A percentile compares a stretch with the other conserved stretches of the same genome.
These are phyloP conservation scores for Serendipita sp. DNA, from an alignment of 768 basidiomycete genomes.

Conservation along the genomic window DNA sequence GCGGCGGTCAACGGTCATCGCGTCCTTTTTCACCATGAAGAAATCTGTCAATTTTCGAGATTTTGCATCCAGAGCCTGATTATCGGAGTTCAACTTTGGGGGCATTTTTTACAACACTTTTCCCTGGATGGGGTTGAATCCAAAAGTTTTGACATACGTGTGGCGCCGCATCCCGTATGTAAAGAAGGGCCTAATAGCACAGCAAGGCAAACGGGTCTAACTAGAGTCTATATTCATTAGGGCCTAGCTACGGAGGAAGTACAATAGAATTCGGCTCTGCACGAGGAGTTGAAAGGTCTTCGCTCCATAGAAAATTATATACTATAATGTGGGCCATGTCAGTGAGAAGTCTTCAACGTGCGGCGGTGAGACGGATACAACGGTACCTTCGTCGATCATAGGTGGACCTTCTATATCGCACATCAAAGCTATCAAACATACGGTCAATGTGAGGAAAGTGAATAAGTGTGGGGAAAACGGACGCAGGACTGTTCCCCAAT, in stretches of 20 bases:
- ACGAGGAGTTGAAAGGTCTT: not conserved
- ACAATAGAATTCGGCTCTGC: not conserved
- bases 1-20: too few relatives aligned
- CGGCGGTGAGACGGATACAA: not conserved
- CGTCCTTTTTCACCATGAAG: not conserved
- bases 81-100: not conserved
- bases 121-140: not conserved
- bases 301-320: not conserved
- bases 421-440: conserved; percentile 7
- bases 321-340: not conserved
- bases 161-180: too few relatives aligned
- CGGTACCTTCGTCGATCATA: not conserved
- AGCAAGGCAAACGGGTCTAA: not conserved
- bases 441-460: not conserved
- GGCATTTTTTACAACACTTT: not conserved
- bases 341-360: too few relatives aligned
- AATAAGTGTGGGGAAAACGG: not conserved
- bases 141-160: not conserved
- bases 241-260: too few relatives aligned
- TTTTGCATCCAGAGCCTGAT: not conserved
- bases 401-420: conserved; percentile 7
- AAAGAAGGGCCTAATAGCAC: not conserved
- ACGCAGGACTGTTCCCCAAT: conserved; percentile 12
- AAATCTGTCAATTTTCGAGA: not conserved
- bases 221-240: not conserved